Evolutionary conservation across 345 rosid genomes (phyloP).

Genomic region (Microcos paniculata): DNA sequence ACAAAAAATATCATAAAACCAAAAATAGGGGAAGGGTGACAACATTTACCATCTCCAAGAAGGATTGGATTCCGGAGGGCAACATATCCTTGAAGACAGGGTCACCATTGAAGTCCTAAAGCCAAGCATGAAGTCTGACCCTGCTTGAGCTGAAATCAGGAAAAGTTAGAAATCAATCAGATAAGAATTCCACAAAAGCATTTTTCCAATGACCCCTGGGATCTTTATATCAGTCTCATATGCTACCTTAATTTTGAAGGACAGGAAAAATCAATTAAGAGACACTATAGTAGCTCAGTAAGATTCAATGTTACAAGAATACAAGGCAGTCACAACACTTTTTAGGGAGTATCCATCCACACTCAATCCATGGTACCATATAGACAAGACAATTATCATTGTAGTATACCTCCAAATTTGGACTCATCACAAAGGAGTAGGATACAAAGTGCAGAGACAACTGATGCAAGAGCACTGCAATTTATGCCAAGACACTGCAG

Average conservation of each 20-base stretch:
- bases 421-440: conserved; percentile 39
- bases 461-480: conserved; percentile 55
- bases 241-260: not conserved
- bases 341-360: not conserved
- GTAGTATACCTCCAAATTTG: conserved; percentile 41
- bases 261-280: not conserved
- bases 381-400: conserved; percentile 10
- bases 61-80: conserved; percentile 70
- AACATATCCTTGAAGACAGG: conserved; percentile 45
- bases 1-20: not conserved
- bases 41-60: conserved; percentile 82
- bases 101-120: conserved; percentile 23
- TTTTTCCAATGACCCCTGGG: not conserved
- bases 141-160: conserved; percentile 18
- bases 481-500: conserved; percentile 54
- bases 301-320: not conserved
- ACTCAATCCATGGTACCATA: not conserved
- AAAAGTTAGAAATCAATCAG: not conserved
- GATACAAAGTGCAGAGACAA: conserved; percentile 63
- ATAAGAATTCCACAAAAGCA: not conserved
- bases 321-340: not conserved
- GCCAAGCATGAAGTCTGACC: conserved; percentile 23
- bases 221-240: not conserved
- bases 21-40: not conserved
- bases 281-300: not conserved